Conservation (phyloP, 2,329 filamentous ascomycete species). For the Alternaria viburni region DNA sequence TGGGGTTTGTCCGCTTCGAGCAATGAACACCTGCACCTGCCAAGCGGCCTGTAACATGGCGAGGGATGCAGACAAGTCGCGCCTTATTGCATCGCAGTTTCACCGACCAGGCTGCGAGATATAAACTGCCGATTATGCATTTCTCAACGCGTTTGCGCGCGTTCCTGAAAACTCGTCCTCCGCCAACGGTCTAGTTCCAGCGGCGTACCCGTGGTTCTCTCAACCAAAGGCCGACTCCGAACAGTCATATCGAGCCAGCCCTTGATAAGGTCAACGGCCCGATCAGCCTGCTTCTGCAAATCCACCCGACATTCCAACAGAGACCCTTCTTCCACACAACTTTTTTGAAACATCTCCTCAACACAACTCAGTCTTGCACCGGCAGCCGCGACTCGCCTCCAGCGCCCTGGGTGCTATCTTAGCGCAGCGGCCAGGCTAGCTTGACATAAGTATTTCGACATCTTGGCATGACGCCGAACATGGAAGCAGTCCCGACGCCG, state of each 20-base stretch:
- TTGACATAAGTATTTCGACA: neutral
- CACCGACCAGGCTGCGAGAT: neutral
- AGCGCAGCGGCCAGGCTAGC: slow-evolving; percentile 7
- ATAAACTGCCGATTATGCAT: slow-evolving; percentile 4
- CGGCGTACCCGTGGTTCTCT: slow-evolving; percentile 9
- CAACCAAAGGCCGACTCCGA: slow-evolving; percentile 6
- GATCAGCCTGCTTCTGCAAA: neutral
- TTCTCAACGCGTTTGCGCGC: slow-evolving; percentile 5
- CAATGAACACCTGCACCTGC: slow-evolving; percentile 7
- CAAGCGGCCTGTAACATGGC: slow-evolving; percentile 7
- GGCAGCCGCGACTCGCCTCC: neutral
- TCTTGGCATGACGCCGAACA: slow-evolving; percentile 18
- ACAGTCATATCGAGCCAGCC: slow-evolving; percentile 5
- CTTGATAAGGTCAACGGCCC: slow-evolving; percentile 1
- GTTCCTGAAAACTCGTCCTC: slow-evolving; percentile 15
- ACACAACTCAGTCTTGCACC: neutral
- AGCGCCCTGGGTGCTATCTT: slow-evolving; percentile 1
- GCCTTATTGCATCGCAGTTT: neutral
- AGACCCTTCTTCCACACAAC: neutral
- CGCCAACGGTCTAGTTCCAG: slow-evolving; percentile 5
- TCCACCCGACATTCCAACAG: neutral
- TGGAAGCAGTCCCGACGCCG: slow-evolving; percentile 23
- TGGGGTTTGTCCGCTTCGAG: slow-evolving; percentile 15
- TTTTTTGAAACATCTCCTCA: neutral
- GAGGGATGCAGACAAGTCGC: neutral